These are phyloP conservation scores for Asterophora parasitica DNA, from an alignment of 768 basidiomycete species.

Conservation along the genomic window DNA sequence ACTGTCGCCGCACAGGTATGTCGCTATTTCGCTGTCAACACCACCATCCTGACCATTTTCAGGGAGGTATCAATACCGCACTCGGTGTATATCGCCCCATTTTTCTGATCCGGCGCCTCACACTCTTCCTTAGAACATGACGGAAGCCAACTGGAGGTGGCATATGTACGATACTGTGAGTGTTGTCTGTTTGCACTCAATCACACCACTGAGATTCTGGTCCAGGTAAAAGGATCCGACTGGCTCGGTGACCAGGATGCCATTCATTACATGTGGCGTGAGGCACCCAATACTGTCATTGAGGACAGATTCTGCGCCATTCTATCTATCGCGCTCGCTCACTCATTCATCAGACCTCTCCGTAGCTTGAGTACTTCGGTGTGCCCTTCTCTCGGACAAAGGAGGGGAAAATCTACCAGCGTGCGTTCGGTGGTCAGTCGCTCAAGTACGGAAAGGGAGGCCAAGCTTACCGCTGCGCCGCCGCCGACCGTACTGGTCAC, in stretches of 20 bases:
- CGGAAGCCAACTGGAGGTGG: slow-evolving; percentile 99
- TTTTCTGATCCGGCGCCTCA: slow-evolving; percentile 8
- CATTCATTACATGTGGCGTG: slow-evolving; percentile 99
- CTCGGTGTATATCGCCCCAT: slow-evolving; percentile 45
- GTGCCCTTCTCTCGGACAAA: slow-evolving; percentile 98
- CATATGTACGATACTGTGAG: slow-evolving; percentile 95
- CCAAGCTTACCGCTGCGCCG: slow-evolving; percentile 98
- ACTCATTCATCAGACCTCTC: slow-evolving; percentile 5
- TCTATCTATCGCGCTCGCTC: background rate
- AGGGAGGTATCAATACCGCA: slow-evolving; percentile 98
- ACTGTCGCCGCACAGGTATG: slow-evolving; percentile 94
- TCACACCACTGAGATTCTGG: slow-evolving; percentile 8
- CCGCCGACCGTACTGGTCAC: slow-evolving; percentile 98
- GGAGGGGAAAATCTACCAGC: slow-evolving; percentile 99
- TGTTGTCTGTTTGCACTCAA: slow-evolving; percentile 7
- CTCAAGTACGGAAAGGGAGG: slow-evolving; percentile 97
- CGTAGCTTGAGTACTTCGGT: slow-evolving; percentile 94
- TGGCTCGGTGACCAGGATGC: slow-evolving; percentile 99
- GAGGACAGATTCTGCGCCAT: slow-evolving; percentile 51
- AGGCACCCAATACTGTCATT: slow-evolving; percentile 90
- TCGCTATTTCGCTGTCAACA: slow-evolving; percentile 4
- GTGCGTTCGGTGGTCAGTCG: slow-evolving; percentile 98
- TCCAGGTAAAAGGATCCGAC: slow-evolving; percentile 95
- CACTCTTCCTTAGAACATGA: slow-evolving; percentile 73
- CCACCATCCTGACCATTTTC: slow-evolving; percentile 12